Evolutionary conservation across 345 rosid genomes (phyloP).

Genomic region (Gossypium sturtianum): DNA sequence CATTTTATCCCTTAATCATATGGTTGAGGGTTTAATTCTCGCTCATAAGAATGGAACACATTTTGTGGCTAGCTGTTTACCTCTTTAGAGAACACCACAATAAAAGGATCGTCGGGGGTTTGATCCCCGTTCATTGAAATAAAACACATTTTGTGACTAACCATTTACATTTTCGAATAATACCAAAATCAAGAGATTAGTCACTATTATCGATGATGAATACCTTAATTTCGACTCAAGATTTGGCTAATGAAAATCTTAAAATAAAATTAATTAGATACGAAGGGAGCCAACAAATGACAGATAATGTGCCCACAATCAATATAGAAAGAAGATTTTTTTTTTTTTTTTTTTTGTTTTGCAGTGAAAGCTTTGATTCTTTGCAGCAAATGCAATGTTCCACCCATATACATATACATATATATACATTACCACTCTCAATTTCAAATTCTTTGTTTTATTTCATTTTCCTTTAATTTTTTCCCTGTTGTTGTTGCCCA

Average conservation of each 20-base stretch:
- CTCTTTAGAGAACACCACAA: too few species aligned
- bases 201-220: too few species aligned
- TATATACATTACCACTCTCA: background rate
- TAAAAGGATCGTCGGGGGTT: too few species aligned
- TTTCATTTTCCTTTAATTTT: background rate
- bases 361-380: conserved; percentile 34
- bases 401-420: conserved; percentile 17
- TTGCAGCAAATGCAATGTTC: conserved; percentile 25
- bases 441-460: background rate
- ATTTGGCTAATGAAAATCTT: background rate
- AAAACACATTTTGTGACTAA: too few species aligned
- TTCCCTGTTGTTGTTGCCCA: background rate
- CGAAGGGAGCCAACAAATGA: conserved; percentile 14
- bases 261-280: background rate
- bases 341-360: conserved; percentile 18
- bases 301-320: conserved; percentile 32
- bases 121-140: too few species aligned
- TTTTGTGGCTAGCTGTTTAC: too few species aligned
- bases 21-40: too few species aligned
- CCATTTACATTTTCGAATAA: too few species aligned
- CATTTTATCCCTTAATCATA: too few species aligned
- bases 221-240: background rate
- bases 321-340: conserved; percentile 14
- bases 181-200: too few species aligned
- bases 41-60: too few species aligned